Percentiles rank a stretch among this genome's conserved stretches.
Conservation (phyloP, 495 filamentous ascomycete genomes). For the Penicillium coprophilum region DNA sequence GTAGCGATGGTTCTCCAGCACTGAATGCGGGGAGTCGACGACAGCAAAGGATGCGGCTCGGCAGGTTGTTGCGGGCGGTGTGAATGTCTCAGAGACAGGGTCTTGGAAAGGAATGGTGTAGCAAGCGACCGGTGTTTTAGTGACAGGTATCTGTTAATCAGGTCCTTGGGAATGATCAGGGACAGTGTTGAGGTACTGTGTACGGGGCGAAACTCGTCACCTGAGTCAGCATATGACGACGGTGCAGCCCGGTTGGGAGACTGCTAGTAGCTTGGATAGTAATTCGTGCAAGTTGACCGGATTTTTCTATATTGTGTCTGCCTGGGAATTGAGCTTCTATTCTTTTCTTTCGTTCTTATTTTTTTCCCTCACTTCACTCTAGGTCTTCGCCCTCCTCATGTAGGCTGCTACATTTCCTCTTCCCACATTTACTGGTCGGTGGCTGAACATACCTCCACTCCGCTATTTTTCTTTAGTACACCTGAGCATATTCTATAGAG, state of each 20-base stretch:
- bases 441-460: conserved; percentile 4
- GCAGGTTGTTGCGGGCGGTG: conserved; percentile 11
- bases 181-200: conserved; percentile 5
- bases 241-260: background rate
- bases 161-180: background rate
- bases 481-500: background rate
- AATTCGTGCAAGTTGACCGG: background rate
- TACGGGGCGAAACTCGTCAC: conserved; percentile 8
- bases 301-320: background rate
- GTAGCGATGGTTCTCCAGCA: conserved; percentile 15
- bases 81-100: conserved; percentile 1
- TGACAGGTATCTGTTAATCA: background rate
- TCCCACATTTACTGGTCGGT: background rate
- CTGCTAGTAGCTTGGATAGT: background rate
- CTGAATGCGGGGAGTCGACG: conserved; percentile 36
- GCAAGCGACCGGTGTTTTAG: conserved; percentile 2
- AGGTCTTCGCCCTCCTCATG: background rate
- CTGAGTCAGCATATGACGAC: conserved; percentile 17
- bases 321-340: background rate
- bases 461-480: background rate
- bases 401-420: conserved; percentile 9
- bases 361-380: background rate
- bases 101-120: background rate
- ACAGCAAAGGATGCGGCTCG: conserved; percentile 8
- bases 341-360: background rate